phyloP scores from a whole-genome alignment of 805 yeast species.

The Nakazawaea wickerhamii region DNA sequence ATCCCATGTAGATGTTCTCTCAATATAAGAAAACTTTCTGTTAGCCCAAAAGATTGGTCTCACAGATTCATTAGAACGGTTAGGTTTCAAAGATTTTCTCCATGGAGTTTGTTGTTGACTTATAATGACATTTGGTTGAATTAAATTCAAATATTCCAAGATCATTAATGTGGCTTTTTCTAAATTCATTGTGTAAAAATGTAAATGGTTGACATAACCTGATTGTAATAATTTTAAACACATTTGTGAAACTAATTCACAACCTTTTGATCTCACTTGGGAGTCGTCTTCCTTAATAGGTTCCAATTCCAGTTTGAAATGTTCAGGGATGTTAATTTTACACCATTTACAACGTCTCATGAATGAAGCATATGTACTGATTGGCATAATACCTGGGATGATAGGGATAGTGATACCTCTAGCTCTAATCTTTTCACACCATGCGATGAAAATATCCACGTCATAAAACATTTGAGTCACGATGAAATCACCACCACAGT shows the following conservation, averaged over 20 bases:
- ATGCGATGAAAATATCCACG: conserved; percentile 71
- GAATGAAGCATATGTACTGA: conserved; percentile 90
- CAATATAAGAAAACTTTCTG: conserved; percentile 82
- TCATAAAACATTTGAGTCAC: conserved; percentile 99
- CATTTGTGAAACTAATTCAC: conserved; percentile 77
- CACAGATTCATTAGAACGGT: conserved; percentile 72
- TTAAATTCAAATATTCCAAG: conserved; percentile 64
- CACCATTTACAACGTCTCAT: conserved; percentile 95
- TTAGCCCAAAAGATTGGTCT: conserved; percentile 97
- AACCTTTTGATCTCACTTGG: conserved; percentile 79
- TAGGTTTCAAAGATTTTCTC: conserved; percentile 84
- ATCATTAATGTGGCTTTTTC: conserved; percentile 89
- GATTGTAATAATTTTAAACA: conserved; percentile 67
- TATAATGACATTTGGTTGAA: conserved; percentile 20
- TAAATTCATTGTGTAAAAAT: conserved; percentile 95
- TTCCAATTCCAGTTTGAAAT: conserved; percentile 63
- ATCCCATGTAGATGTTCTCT: conserved; percentile 92
- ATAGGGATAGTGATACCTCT: conserved; percentile 80
- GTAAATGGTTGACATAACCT: conserved; percentile 78
- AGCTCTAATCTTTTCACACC: conserved; percentile 71
- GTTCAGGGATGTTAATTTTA: conserved; percentile 71
- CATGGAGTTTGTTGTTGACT: conserved; percentile 59
- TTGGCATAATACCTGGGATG: conserved; percentile 98
- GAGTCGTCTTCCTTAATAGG: conserved; percentile 89
- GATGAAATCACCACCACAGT: conserved; percentile 90